These are phyloP conservation scores for Ogataea allantospora DNA, from an alignment of 805 yeast genomes.

Conservation along the genomic window DNA sequence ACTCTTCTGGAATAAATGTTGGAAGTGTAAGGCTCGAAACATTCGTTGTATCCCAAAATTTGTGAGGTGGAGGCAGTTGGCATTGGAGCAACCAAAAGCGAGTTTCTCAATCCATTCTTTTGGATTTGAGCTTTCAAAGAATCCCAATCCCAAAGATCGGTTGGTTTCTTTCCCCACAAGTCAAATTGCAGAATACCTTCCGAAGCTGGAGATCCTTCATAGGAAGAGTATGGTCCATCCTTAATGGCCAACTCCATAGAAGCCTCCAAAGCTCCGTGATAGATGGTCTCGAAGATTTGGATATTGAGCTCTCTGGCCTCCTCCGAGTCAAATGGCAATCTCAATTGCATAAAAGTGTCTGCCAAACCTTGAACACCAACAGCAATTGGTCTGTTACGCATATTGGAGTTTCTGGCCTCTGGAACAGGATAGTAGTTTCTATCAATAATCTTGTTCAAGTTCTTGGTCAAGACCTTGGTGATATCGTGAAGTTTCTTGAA, in stretches of 20 bases:
- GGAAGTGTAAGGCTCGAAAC: constrained; percentile 63
- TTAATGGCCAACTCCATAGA: constrained; percentile 51
- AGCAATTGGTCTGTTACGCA: constrained; percentile 61
- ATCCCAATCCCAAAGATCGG: constrained; percentile 60
- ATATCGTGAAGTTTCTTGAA: constrained; percentile 55
- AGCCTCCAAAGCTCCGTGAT: constrained; percentile 58
- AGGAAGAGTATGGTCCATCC: constrained; percentile 51
- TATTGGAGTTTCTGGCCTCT: constrained; percentile 51
- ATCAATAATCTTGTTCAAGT: constrained; percentile 57
- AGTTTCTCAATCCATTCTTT: constrained; percentile 54
- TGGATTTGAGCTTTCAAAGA: constrained; percentile 47
- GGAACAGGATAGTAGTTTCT: constrained; percentile 56
- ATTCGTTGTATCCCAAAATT: constrained; percentile 59
- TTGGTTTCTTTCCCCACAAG: constrained; percentile 58
- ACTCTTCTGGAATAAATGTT: constrained; percentile 63
- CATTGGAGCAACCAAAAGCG: constrained; percentile 63
- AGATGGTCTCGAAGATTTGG: constrained; percentile 60
- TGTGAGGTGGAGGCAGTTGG: constrained; percentile 69
- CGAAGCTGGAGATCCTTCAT: constrained; percentile 59
- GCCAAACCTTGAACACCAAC: constrained; percentile 65
- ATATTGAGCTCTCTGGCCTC: constrained; percentile 56
- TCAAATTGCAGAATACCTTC: constrained; percentile 57
- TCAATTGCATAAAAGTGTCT: constrained; percentile 53
- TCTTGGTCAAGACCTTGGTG: constrained; percentile 52
- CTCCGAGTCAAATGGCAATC: constrained; percentile 57